Percentiles rank a stretch among this genome's conserved stretches.
phyloP scores from a whole-genome alignment of 305 asterid genomes.

The Fraxinus sp. region DNA sequence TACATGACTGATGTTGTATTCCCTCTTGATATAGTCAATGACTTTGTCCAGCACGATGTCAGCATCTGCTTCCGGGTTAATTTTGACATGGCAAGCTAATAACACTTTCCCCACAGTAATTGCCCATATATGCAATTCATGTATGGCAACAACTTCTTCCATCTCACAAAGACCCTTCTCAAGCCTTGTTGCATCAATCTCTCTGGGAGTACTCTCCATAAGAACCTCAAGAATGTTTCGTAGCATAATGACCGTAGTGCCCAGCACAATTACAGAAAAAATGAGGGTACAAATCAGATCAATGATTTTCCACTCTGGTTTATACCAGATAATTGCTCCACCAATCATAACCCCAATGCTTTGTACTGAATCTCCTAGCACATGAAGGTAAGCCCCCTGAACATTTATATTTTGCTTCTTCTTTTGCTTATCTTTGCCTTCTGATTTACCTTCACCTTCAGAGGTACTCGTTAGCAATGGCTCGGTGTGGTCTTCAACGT shows the following conservation, averaged over 20 bases:
- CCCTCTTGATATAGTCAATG: conserved; percentile 65
- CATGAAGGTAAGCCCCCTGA: conserved; percentile 89
- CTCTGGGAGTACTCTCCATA: conserved; percentile 87
- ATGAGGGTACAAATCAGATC: conserved; percentile 75
- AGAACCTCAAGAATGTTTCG: conserved; percentile 71
- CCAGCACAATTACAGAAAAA: conserved; percentile 58
- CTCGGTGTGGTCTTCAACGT: conserved; percentile 33
- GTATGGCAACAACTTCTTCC: conserved; percentile 80
- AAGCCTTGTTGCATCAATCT: conserved; percentile 71
- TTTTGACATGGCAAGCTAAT: conserved; percentile 77
- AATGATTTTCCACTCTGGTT: conserved; percentile 78
- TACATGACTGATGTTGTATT: conserved; percentile 75
- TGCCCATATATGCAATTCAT: conserved; percentile 87
- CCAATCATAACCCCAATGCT: conserved; percentile 90
- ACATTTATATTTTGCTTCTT: conserved; percentile 58
- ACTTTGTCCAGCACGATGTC: conserved; percentile 76
- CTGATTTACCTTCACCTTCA: conserved; percentile 27
- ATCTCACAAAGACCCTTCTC: conserved; percentile 78
- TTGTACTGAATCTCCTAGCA: conserved; percentile 77
- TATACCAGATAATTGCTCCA: conserved; percentile 77
- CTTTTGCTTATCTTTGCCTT: conserved; percentile 30
- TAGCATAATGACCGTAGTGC: conserved; percentile 69
- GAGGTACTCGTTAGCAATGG: conserved; percentile 41
- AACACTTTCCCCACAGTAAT: conserved; percentile 80
- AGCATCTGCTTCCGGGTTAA: conserved; percentile 69